Evolutionary conservation across 805 yeast species (phyloP).

Genomic region (Hanseniaspora mollemarum): DNA sequence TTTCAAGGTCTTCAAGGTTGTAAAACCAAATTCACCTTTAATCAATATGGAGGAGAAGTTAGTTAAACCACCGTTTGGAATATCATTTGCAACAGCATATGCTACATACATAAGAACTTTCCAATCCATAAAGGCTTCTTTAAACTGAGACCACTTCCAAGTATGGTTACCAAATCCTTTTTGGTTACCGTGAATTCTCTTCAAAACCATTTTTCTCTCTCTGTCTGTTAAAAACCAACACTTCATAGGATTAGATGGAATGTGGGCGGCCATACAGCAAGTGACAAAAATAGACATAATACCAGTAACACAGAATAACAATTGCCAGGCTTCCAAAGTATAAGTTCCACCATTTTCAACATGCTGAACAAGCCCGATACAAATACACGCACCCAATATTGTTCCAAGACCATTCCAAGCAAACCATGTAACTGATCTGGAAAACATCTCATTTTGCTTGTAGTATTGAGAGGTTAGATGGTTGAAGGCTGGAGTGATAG

Average conservation of each 20-base stretch:
- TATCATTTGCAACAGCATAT: slow-evolving; percentile 34
- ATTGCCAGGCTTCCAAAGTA: slow-evolving; percentile 46
- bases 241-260: slow-evolving; percentile 46
- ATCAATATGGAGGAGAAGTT: slow-evolving; percentile 39
- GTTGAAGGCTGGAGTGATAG: slow-evolving; percentile 47
- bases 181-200: slow-evolving; percentile 42
- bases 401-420: slow-evolving; percentile 39
- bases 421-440: slow-evolving; percentile 36
- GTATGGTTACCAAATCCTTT: slow-evolving; percentile 48
- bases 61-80: slow-evolving; percentile 47
- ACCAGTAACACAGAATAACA: slow-evolving; percentile 51
- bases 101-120: slow-evolving; percentile 40
- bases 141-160: slow-evolving; percentile 45
- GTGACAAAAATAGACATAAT: slow-evolving; percentile 45
- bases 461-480: slow-evolving; percentile 50
- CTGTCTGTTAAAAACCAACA: slow-evolving; percentile 39
- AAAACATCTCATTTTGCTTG: slow-evolving; percentile 37
- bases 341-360: slow-evolving; percentile 27
- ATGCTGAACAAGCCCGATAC: slow-evolving; percentile 40
- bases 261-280: slow-evolving; percentile 35
- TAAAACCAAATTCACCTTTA: slow-evolving; percentile 35
- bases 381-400: slow-evolving; percentile 41
- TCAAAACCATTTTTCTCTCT: slow-evolving; percentile 40
- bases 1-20: slow-evolving; percentile 33
- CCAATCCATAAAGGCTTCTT: slow-evolving; percentile 40